Base-by-base conservation (phyloP, 2,329 filamentous ascomycete genomes). In the Venturiaceae sp. region DNA sequence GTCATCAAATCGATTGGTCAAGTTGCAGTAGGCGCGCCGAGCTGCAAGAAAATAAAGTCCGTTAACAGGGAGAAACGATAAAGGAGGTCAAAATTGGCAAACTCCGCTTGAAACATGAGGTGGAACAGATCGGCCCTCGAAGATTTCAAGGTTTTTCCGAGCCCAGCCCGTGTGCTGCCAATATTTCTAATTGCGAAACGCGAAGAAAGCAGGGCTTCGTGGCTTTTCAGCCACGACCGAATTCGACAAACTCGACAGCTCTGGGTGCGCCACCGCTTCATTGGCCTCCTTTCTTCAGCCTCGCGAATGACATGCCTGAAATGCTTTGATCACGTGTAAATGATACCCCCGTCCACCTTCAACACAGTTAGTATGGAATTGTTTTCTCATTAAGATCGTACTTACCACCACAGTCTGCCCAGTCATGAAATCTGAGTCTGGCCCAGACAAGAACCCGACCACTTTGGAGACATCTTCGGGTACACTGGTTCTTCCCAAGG, bases 391-490 rank as follows among this genome's bases (percentile, higher is more conserved):
- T 2, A 16, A 8, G 4, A n/a, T 30, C 3, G 30, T 30, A 50
- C 26, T 50, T 50, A 86, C 78, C 8, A 87, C 66, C 61, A 85
- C 74, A 2, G 81, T 86, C 71, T 87, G 84, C 0, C 84, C 85
- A 0, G 84, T 87, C 63, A 87, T 75, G 62, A 83, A 86, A 62
- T 87, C 80, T 50, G 77, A 80, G 63, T 87, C 84, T 19, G 72
- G 74, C 11, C 80, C 75, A 1, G 78, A 78, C 61, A 87, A 64
- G 65, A 84, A 87, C 61, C 78, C 79, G n/a, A 88, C 84, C 47
- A 82, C 69, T 61, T 80, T 82, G 1, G 79, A 75, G 9, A 88
- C 83, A 66, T 87, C 85, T 62, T 85, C 80, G 0, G 83, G 82
- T 13, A 80, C 77, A 64, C 82, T 82, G 1, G 78, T 78, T 36